These are phyloP conservation scores for Opeltia flavorubescens DNA, from an alignment of 495 filamentous ascomycete genomes.

Conservation along the genomic window DNA sequence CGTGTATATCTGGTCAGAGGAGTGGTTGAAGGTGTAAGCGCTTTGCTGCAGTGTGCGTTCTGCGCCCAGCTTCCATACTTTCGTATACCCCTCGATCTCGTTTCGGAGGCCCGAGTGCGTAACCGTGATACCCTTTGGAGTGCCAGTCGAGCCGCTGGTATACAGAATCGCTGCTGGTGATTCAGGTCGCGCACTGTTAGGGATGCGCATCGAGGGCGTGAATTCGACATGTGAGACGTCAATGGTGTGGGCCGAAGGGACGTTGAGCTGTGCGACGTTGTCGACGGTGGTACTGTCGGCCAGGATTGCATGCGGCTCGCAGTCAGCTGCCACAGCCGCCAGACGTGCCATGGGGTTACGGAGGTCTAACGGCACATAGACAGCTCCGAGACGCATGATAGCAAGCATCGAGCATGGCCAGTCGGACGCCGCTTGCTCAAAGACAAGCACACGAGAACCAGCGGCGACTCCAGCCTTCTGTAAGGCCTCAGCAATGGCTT, in stretches of 20 bases:
- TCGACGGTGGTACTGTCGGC: not conserved
- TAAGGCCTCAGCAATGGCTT: conserved; percentile 10
- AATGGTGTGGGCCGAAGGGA: conserved; percentile 6
- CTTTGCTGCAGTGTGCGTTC: conserved; percentile 30
- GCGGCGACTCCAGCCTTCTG: conserved; percentile 2
- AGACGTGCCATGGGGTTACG: conserved; percentile 22
- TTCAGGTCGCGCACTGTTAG: not conserved
- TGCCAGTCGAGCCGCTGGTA: conserved; percentile 28
- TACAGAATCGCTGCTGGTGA: conserved; percentile 25
- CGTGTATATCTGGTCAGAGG: conserved; percentile 21
- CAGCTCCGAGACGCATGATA: conserved; percentile 31
- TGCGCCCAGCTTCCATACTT: conserved; percentile 12
- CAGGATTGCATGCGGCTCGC: conserved; percentile 5
- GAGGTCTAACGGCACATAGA: conserved; percentile 40
- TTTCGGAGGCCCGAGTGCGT: conserved; percentile 20
- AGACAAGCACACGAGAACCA: conserved; percentile 8
- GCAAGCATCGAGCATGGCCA: conserved; percentile 39
- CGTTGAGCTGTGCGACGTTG: not conserved
- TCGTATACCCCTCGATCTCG: conserved; percentile 17
- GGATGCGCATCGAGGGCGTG: not conserved
- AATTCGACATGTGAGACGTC: conserved; percentile 7
- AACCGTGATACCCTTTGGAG: conserved; percentile 26
- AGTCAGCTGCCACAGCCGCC: conserved; percentile 14
- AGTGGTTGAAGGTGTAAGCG: conserved; percentile 26
- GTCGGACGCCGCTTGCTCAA: conserved; percentile 19